A percentile compares a stretch with the other conserved stretches of the same genome.
Evolutionary conservation across 2,329 filamentous ascomycete genomes (phyloP).

Genomic region (Verticillium isaacii): DNA sequence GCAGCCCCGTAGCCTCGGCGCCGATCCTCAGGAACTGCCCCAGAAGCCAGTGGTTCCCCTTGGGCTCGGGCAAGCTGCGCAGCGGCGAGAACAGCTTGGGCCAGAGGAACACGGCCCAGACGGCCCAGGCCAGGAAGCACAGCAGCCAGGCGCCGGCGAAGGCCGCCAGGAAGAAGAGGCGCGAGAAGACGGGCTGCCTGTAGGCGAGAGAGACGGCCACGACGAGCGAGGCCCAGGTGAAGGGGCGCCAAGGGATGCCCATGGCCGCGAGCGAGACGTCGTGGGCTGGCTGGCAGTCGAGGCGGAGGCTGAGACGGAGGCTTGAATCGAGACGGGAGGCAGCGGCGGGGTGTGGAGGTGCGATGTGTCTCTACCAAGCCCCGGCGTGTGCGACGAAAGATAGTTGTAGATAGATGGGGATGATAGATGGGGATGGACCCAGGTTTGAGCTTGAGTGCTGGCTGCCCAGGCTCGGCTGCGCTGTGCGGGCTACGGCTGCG

Average conservation of each 20-base stretch:
- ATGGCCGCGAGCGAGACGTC: not conserved
- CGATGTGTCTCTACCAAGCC: not conserved
- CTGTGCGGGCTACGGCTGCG: too few relatives aligned
- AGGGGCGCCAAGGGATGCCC: conserved; percentile 8
- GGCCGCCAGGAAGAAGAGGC: conserved; percentile 20
- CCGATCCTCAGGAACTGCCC: conserved; percentile 42
- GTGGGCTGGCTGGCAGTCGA: not conserved
- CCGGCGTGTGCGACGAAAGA: not conserved
- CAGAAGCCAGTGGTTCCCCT: conserved; percentile 36
- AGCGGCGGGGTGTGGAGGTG: not conserved
- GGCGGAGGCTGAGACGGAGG: not conserved
- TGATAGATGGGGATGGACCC: not conserved
- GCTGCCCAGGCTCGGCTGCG: too few relatives aligned
- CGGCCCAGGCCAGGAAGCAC: conserved; percentile 26
- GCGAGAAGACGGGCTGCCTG: conserved; percentile 20
- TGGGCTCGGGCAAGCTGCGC: conserved; percentile 40
- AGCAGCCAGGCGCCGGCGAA: conserved; percentile 31
- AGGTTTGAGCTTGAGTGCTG: not conserved
- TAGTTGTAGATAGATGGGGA: not conserved
- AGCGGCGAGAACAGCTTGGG: conserved; percentile 46
- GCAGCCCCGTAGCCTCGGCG: conserved; percentile 33
- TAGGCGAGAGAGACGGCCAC: conserved; percentile 5
- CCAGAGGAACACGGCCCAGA: conserved; percentile 42
- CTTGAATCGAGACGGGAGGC: not conserved
- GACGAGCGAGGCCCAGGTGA: conserved; percentile 5